Evolutionary conservation across 1,284 basidiomycete species (phyloP).

Genomic region (Salmacisia buchloeana): DNA sequence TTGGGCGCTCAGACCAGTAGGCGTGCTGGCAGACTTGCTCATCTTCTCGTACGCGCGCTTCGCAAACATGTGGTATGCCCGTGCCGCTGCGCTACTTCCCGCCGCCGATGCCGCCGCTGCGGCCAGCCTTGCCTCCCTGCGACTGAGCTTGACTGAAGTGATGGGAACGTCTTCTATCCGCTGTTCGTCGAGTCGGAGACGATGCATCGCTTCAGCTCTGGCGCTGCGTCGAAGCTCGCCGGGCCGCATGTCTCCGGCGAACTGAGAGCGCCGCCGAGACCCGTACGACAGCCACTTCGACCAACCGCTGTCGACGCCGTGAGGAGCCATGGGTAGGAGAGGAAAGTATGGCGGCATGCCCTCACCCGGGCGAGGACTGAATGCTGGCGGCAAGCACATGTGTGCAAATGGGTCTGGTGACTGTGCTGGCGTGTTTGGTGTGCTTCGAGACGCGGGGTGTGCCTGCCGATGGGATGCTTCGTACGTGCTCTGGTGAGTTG

Average conservation of each 20-base stretch:
- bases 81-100: constrained; percentile 1
- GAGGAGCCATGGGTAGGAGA: neutral
- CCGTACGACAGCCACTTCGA: neutral
- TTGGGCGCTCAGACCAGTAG: neutral
- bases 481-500: no score
- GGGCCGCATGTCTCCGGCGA: neutral
- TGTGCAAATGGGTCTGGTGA: neutral
- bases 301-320: neutral
- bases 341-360: constrained; percentile 1
- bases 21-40: neutral
- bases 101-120: neutral
- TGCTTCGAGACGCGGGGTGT: neutral
- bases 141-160: neutral
- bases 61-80: constrained; percentile 7
- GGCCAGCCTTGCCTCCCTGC: neutral
- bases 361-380: neutral
- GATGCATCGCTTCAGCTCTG: neutral
- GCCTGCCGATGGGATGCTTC: no score
- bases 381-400: constrained; percentile 1
- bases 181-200: neutral
- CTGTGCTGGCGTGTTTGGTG: neutral
- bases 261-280: neutral
- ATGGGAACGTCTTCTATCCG: no score
- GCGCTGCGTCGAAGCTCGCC: neutral
- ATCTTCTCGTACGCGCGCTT: constrained; percentile 4